These are phyloP conservation scores for Melaleuca alternifolia DNA, from an alignment of 345 rosid species.

Conservation along the genomic window DNA sequence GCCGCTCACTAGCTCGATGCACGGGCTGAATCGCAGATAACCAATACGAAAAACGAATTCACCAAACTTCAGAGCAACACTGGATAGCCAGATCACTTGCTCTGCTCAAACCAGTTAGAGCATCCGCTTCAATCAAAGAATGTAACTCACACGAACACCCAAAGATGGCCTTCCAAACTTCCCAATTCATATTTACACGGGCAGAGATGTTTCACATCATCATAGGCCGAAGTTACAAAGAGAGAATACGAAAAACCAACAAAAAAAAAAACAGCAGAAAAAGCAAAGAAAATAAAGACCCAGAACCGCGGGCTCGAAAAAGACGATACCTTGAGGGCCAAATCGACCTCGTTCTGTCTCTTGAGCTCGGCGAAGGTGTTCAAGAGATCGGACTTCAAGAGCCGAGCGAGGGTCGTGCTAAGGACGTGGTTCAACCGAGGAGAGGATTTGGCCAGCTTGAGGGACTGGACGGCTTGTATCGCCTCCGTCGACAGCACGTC, in stretches of 20 bases:
- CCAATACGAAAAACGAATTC: neutral
- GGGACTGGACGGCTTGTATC: constrained; percentile 45
- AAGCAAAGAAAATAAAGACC: neutral
- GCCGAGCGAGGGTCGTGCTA: constrained; percentile 25
- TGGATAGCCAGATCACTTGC: neutral
- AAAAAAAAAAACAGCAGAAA: neutral
- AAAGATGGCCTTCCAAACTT: neutral
- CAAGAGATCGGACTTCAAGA: constrained; percentile 45
- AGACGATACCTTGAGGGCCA: constrained; percentile 31
- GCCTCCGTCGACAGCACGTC: constrained; percentile 46
- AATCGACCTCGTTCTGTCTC: constrained; percentile 34
- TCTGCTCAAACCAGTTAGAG: neutral
- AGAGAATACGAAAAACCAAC: neutral
- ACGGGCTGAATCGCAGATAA: neutral
- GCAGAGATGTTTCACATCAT: neutral
- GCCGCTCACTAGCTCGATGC: neutral
- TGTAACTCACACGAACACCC: neutral
- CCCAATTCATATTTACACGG: neutral
- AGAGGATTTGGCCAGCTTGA: constrained; percentile 41
- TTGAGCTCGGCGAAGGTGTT: constrained; percentile 35
- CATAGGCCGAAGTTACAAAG: neutral
- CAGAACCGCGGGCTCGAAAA: neutral
- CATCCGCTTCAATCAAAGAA: neutral
- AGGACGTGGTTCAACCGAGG: constrained; percentile 20
- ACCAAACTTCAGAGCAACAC: neutral